These are phyloP conservation scores for Agaricus blazei DNA, from an alignment of 768 basidiomycete genomes.

Conservation along the genomic window DNA sequence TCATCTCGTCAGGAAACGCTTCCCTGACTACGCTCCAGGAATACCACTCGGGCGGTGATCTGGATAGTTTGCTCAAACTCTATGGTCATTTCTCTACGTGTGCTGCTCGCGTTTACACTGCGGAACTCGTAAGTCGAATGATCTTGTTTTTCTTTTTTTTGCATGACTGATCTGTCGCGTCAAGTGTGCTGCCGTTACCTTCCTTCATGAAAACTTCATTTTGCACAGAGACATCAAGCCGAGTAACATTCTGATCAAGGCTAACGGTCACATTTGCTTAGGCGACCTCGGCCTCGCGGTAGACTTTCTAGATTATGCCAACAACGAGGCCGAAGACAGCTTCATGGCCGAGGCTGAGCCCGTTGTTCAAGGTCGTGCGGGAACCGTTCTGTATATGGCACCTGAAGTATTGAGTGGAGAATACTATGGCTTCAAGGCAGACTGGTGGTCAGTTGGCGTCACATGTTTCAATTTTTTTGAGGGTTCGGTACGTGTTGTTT, in stretches of 20 bases:
- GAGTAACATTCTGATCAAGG: constrained; percentile 15
- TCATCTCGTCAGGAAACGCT: not conserved
- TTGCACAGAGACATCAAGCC: constrained; percentile 17
- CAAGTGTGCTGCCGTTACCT: constrained; percentile 13
- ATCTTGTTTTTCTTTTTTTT: not conserved
- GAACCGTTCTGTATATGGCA: constrained; percentile 16
- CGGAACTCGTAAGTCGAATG: constrained; percentile 10
- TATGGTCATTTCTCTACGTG: constrained; percentile 6
- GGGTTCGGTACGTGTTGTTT: constrained; percentile 11
- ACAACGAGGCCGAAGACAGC: not conserved
- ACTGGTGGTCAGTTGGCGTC: constrained; percentile 15
- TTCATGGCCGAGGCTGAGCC: constrained; percentile 4
- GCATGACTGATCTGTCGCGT: not conserved
- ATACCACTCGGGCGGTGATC: constrained; percentile 13
- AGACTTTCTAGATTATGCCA: constrained; percentile 9
- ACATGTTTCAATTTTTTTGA: constrained; percentile 13
- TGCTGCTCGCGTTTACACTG: constrained; percentile 12
- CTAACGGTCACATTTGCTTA: constrained; percentile 16
- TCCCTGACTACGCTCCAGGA: constrained; percentile 6
- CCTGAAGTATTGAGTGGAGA: constrained; percentile 13
- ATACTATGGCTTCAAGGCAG: constrained; percentile 14
- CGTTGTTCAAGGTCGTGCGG: constrained; percentile 12
- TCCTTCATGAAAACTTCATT: constrained; percentile 12
- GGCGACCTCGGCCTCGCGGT: constrained; percentile 15
- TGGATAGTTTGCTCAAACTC: constrained; percentile 8